Evolutionary conservation across 169 alveolate species (phyloP).

Genomic region (Cryptosporidium sp.): DNA sequence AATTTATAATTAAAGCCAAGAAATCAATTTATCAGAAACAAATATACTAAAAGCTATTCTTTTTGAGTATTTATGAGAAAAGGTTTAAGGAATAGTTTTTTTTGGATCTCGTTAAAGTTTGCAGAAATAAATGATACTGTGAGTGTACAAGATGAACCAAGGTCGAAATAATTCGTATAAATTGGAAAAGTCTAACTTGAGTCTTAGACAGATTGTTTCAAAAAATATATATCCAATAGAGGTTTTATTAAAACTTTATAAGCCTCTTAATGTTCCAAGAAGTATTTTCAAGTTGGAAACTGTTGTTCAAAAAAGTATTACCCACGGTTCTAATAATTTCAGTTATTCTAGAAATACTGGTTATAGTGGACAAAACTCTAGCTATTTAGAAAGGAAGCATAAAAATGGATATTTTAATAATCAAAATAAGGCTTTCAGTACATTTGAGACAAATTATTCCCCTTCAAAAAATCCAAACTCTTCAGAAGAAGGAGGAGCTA

Average conservation of each 20-base stretch:
- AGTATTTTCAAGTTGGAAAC: slow-evolving; percentile 16
- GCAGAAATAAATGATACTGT: neutral
- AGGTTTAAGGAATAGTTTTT: neutral
- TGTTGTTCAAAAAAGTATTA: neutral
- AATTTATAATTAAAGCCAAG: too few species aligned
- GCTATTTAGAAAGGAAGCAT: slow-evolving; percentile 1
- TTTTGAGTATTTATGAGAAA: slow-evolving; percentile 13
- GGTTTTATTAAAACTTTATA: slow-evolving; percentile 11
- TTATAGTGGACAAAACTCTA: neutral
- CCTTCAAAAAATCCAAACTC: neutral
- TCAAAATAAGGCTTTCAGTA: neutral
- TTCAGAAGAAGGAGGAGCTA: neutral
- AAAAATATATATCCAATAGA: slow-evolving; percentile 19
- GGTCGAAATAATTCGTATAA: neutral
- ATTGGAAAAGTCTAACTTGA: neutral
- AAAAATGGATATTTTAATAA: slow-evolving; percentile 4
- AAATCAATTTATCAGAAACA: too few species aligned
- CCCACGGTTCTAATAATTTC: neutral
- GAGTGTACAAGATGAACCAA: neutral
- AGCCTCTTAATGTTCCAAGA: slow-evolving; percentile 51
- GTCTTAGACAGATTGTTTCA: neutral
- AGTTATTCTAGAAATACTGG: neutral
- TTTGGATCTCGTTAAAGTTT: neutral
- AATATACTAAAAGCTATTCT: neutral
- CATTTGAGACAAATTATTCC: neutral